Evolutionary conservation across 2,329 filamentous ascomycete species (phyloP), one percentile per base, ranked within the genome.

Genomic region (Aspergillus fischeri): DNA sequence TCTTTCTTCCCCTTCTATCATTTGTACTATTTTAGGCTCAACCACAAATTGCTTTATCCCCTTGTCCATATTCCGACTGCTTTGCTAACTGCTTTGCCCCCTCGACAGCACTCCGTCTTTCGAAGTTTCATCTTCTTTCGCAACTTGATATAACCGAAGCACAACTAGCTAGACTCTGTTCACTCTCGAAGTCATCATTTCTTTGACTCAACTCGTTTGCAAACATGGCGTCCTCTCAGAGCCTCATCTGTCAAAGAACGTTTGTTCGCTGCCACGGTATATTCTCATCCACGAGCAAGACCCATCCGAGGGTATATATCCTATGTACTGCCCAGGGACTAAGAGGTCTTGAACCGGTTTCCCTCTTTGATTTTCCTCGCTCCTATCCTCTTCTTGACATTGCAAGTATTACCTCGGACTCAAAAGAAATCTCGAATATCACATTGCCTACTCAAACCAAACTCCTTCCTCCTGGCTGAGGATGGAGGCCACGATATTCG

Each of bases 401-500:
- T 14, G 20, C 21, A 47, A 21, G 20, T 11, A 20, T 24, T 11
- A 10, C 20, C n/a, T 14, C 21, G 1, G 21, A 47, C 20, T 47
- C 21, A 2, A 25, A 17, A 47, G 11, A 4, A 47, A 17, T 4
- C 21, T 27, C 10, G 10, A 21, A 27, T 24, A 5, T 47, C 44
- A 14, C 10, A 17, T 27, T 27, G 44, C 8, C 44, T 21, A 2
- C 44, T 14, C 44, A 44, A 10, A 14, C 6, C 44, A 25, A 7
- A 7, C 11, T 24, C 14, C 8, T 47, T 21, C 20, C 3, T 29
- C 4, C 44, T 14, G 63, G 20, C 42, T 63, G 28, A 41, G 58
- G 17, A 54, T 65, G 21, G 57, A 65, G 4, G 27, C 57, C 10
- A 25, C 61, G 5, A 52, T 63, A 24, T 64, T 65, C 24, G 9